Percentiles rank a stretch among this genome's conserved stretches.
Evolutionary conservation across 768 basidiomycete genomes (phyloP).

Genomic region (Amylocystis lapponica): DNA sequence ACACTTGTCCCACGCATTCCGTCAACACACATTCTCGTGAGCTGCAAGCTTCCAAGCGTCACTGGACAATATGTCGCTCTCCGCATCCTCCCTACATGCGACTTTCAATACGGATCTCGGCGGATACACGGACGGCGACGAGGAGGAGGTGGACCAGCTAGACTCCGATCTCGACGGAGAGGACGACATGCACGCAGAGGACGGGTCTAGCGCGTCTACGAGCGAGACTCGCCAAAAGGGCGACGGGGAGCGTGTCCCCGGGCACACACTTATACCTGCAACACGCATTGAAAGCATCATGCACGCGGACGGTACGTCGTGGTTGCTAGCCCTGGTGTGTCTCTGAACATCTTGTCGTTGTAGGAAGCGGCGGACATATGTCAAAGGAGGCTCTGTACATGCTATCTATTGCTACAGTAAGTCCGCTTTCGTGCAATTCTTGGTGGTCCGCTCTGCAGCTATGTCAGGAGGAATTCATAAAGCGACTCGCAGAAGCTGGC

Average conservation of each 20-base stretch:
- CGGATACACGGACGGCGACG: conserved; percentile 30
- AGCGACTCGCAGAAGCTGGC: conserved; percentile 64
- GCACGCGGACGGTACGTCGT: conserved; percentile 63
- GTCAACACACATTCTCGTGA: too few relatives aligned
- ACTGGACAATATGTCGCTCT: too few relatives aligned
- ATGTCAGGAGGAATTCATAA: conserved; percentile 78
- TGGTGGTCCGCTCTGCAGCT: neutral
- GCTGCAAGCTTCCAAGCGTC: too few relatives aligned
- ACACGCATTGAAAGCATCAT: conserved; percentile 70
- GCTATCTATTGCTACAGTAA: conserved; percentile 70
- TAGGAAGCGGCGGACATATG: conserved; percentile 42
- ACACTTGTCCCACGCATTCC: too few relatives aligned
- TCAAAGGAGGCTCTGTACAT: conserved; percentile 75
- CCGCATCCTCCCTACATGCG: too few relatives aligned
- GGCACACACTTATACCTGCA: conserved; percentile 63
- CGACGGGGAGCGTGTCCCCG: conserved; percentile 45
- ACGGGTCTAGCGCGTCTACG: conserved; percentile 4
- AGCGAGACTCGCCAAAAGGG: conserved; percentile 25
- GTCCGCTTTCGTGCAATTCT: conserved; percentile 12
- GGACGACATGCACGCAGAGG: conserved; percentile 13
- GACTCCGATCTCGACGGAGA: conserved; percentile 48
- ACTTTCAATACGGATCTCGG: too few relatives aligned
- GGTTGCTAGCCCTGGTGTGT: neutral
- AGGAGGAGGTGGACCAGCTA: conserved; percentile 64
- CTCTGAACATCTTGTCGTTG: neutral